Evolutionary conservation across 1,284 basidiomycete genomes (phyloP).

Genomic region (Trametes pubescens): DNA sequence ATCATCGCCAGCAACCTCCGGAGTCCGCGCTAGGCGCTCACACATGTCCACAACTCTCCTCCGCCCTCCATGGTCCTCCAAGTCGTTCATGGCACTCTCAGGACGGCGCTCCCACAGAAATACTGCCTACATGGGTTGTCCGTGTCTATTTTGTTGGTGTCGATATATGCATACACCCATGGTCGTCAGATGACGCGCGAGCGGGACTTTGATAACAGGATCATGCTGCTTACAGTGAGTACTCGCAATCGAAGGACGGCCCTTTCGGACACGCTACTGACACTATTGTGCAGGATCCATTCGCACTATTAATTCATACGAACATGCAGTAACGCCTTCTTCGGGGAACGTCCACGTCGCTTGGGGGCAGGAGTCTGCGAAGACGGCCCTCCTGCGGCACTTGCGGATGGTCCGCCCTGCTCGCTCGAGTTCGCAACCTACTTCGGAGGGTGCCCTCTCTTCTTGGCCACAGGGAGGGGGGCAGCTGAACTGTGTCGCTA

Average conservation of each 20-base stretch:
- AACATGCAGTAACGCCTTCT: constrained; percentile 19
- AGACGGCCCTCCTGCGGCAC: constrained; percentile 11
- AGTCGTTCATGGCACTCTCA: constrained; percentile 39
- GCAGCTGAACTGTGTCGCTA: neutral
- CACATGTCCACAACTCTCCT: neutral
- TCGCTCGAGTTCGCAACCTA: constrained; percentile 21
- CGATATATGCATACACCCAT: constrained; percentile 66
- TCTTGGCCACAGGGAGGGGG: constrained; percentile 17
- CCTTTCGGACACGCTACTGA: neutral
- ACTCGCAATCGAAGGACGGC: too few relatives aligned
- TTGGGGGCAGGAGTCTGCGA: constrained; percentile 29
- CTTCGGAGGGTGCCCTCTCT: constrained; percentile 47
- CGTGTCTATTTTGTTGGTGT: constrained; percentile 52
- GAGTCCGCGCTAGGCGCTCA: neutral
- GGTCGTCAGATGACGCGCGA: constrained; percentile 74
- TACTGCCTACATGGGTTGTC: constrained; percentile 60
- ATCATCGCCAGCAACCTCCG: constrained; percentile 6
- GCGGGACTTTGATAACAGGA: constrained; percentile 73
- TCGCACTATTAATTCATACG: constrained; percentile 74
- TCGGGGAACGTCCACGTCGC: constrained; percentile 37
- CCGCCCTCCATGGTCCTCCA: constrained; percentile 45
- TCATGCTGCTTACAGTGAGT: constrained; percentile 71
- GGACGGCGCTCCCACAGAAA: constrained; percentile 41
- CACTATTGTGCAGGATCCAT: constrained; percentile 60
- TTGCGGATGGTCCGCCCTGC: constrained; percentile 21